A percentile compares a stretch with the other conserved stretches of the same genome.
Evolutionary conservation across 2,329 filamentous ascomycete species (phyloP).

Genomic region (Arthrinium phaeospermum): DNA sequence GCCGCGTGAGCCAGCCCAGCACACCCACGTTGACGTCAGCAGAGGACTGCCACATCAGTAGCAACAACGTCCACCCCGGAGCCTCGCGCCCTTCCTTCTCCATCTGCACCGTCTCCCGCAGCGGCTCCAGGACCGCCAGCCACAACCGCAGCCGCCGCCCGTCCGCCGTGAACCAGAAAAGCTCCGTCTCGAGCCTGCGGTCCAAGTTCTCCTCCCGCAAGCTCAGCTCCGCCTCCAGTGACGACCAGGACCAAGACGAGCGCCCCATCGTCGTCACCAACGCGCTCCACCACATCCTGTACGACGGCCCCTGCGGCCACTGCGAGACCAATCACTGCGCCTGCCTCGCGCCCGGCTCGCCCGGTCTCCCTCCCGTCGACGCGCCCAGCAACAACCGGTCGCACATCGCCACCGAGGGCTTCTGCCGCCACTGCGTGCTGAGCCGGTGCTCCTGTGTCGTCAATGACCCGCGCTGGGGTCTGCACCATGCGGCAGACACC

Average conservation of each 20-base stretch:
- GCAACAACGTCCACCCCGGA: not conserved
- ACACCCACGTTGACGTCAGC: not conserved
- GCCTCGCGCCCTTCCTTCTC: not conserved
- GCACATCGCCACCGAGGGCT: slow-evolving; percentile 21
- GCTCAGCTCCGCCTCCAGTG: not conserved
- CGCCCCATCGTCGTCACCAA: slow-evolving; percentile 19
- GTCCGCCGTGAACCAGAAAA: not conserved
- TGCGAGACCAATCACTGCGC: slow-evolving; percentile 20
- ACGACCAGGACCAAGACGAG: not conserved
- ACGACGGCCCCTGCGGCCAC: slow-evolving; percentile 22
- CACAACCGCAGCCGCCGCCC: not conserved
- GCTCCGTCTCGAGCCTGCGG: slow-evolving; percentile 6
- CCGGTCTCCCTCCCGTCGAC: not conserved
- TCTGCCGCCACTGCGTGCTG: slow-evolving; percentile 23
- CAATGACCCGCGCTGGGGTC: slow-evolving; percentile 17
- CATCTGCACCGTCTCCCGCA: not conserved
- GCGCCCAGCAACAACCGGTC: too few relatives aligned
- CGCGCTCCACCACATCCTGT: slow-evolving; percentile 20
- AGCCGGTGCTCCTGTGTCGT: slow-evolving; percentile 19
- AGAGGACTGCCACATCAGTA: not conserved
- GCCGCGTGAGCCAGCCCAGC: not conserved
- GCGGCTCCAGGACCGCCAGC: not conserved
- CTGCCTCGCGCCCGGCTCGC: not conserved
- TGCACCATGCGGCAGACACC: slow-evolving; percentile 14
- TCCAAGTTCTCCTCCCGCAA: slow-evolving; percentile 8